Evolutionary conservation across 2,329 filamentous ascomycete genomes (phyloP).

Genomic region (Drechslerella dactyloides): DNA sequence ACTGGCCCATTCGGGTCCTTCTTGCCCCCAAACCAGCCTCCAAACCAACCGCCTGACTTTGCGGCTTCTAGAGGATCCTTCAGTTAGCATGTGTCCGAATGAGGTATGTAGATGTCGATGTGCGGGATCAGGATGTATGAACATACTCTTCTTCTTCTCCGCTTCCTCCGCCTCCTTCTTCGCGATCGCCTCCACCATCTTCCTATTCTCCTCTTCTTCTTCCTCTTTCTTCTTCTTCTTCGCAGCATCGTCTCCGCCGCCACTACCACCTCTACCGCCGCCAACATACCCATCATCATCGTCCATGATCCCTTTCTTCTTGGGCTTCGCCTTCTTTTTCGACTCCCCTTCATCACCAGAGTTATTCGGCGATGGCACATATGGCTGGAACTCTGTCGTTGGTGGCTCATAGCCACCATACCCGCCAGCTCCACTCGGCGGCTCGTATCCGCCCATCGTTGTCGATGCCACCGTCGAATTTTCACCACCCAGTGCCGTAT

Average conservation of each 20-base stretch:
- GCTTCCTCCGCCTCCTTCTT: slow-evolving; percentile 65
- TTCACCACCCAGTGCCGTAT: slow-evolving; percentile 54
- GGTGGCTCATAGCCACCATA: slow-evolving; percentile 64
- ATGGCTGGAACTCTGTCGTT: slow-evolving; percentile 58
- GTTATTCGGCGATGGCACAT: slow-evolving; percentile 62
- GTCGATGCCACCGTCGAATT: slow-evolving; percentile 51
- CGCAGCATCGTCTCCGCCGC: slow-evolving; percentile 61
- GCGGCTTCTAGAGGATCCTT: slow-evolving; percentile 13
- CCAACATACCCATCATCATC: slow-evolving; percentile 69
- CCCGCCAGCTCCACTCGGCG: slow-evolving; percentile 14
- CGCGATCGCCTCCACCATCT: slow-evolving; percentile 82
- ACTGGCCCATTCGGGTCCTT: slow-evolving; percentile 72
- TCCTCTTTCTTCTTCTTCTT: slow-evolving; percentile 69
- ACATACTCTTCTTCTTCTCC: slow-evolving; percentile 65
- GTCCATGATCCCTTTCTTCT: slow-evolving; percentile 80
- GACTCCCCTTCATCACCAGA: slow-evolving; percentile 62
- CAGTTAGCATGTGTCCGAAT: slow-evolving; percentile 59
- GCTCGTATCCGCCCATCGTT: slow-evolving; percentile 55
- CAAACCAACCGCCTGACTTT: slow-evolving; percentile 70
- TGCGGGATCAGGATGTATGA: background rate
- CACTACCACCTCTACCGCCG: background rate
- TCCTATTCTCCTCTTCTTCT: slow-evolving; percentile 79
- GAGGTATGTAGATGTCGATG: slow-evolving; percentile 56
- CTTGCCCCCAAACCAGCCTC: slow-evolving; percentile 80
- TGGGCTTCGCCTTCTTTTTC: slow-evolving; percentile 71